These are phyloP conservation scores for Yarrowia deformans DNA, from an alignment of 805 yeast species.

Conservation along the genomic window DNA sequence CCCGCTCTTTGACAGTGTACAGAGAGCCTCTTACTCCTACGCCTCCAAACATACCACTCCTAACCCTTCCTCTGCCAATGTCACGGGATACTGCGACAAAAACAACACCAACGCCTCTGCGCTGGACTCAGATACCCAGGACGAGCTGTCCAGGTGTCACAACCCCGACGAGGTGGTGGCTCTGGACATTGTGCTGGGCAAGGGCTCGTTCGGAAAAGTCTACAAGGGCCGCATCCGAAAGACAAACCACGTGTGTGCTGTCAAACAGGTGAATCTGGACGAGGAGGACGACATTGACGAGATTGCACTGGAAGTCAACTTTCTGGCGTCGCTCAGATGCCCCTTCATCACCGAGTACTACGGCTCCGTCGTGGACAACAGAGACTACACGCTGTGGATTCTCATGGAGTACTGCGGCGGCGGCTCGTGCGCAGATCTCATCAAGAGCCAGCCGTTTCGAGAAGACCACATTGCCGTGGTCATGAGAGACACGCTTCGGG, in stretches of 20 bases:
- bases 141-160: constrained; percentile 13
- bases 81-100: not conserved
- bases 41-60: constrained; percentile 2
- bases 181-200: constrained; percentile 41
- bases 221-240: constrained; percentile 48
- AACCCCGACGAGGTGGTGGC: constrained; percentile 19
- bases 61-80: not conserved
- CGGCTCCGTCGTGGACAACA: constrained; percentile 69
- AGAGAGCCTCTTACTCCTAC: constrained; percentile 16
- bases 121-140: constrained; percentile 5
- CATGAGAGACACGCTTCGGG: constrained; percentile 67
- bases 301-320: constrained; percentile 77
- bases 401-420: constrained; percentile 97
- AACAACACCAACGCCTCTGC: too few relatives aligned
- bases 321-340: constrained; percentile 69
- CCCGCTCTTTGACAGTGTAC: constrained; percentile 30
- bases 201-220: constrained; percentile 46
- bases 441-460: constrained; percentile 63
- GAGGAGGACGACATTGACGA: constrained; percentile 72
- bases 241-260: constrained; percentile 66
- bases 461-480: constrained; percentile 71
- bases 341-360: constrained; percentile 72
- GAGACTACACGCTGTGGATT: constrained; percentile 82
- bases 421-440: constrained; percentile 79
- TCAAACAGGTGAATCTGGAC: constrained; percentile 84